These are phyloP conservation scores for Silene conica DNA, from an alignment of 148 eudicot species.

Conservation along the genomic window DNA sequence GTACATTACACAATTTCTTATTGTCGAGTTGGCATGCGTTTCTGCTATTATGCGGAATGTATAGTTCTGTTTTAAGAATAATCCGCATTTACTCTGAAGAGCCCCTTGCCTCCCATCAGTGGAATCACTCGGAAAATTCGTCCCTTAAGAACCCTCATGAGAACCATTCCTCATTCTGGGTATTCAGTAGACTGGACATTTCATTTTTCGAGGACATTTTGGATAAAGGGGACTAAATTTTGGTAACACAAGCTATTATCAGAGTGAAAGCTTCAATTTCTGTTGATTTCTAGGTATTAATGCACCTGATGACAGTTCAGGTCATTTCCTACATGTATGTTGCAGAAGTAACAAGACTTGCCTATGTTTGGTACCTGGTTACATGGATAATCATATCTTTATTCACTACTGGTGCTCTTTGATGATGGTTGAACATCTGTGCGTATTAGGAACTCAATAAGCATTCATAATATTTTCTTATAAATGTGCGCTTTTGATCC, in stretches of 20 bases:
- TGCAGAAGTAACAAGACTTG: neutral
- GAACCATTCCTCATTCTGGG: conserved; percentile 12
- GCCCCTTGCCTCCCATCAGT: neutral
- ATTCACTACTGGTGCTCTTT: neutral
- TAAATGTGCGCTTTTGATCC: no score
- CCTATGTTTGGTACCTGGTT: neutral
- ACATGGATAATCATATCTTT: neutral
- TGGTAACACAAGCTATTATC: neutral
- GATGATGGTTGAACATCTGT: neutral
- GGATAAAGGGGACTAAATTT: neutral
- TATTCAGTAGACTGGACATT: neutral
- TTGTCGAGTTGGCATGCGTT: conserved; percentile 24
- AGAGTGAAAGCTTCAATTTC: neutral
- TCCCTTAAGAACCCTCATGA: neutral
- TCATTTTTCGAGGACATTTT: neutral
- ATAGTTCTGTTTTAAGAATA: conserved; percentile 5
- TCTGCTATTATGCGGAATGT: conserved; percentile 12
- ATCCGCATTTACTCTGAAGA: neutral
- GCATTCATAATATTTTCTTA: no score
- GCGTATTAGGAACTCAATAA: no score
- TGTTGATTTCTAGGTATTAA: neutral
- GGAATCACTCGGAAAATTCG: neutral
- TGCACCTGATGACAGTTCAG: neutral
- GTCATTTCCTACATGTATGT: neutral
- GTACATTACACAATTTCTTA: conserved; percentile 27